Conservation (phyloP, 768 basidiomycete species). For the Calocybe gangraenosa region DNA sequence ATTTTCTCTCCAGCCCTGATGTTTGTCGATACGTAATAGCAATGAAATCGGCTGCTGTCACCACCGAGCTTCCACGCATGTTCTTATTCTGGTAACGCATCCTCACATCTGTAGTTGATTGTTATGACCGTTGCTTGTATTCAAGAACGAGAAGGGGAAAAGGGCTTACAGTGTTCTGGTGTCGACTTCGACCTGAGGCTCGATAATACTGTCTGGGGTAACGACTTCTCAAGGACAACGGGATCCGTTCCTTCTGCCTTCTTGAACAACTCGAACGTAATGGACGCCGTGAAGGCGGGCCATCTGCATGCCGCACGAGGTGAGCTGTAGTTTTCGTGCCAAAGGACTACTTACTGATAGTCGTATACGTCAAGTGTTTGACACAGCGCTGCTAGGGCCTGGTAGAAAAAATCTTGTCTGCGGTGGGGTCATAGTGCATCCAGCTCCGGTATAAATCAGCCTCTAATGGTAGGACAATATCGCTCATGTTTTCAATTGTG, state of each 20-base stretch:
- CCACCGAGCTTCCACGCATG: too few relatives aligned
- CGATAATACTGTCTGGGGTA: constrained; percentile 39
- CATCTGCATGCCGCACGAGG: constrained; percentile 36
- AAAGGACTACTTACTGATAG: constrained; percentile 41
- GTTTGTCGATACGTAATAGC: too few relatives aligned
- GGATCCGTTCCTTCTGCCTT: constrained; percentile 15
- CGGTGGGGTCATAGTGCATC: neutral
- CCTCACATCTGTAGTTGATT: constrained; percentile 46
- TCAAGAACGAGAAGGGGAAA: neutral
- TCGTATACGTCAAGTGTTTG: constrained; percentile 71
- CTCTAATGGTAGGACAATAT: neutral
- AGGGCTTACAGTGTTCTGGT: constrained; percentile 44
- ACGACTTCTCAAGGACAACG: constrained; percentile 12
- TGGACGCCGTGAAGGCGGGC: constrained; percentile 71
- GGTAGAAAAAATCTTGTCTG: neutral
- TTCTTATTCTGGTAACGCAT: constrained; percentile 73
- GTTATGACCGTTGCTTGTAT: neutral
- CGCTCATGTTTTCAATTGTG: too few relatives aligned
- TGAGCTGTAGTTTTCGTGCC: too few relatives aligned
- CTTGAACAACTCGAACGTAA: constrained; percentile 74
- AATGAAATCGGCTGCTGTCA: too few relatives aligned
- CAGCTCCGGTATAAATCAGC: neutral
- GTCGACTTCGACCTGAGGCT: constrained; percentile 25
- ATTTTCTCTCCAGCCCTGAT: too few relatives aligned
- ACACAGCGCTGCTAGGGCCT: constrained; percentile 57